Conservation (phyloP, 208 protist species). For the Acanthamoeba castellanii region DNA sequence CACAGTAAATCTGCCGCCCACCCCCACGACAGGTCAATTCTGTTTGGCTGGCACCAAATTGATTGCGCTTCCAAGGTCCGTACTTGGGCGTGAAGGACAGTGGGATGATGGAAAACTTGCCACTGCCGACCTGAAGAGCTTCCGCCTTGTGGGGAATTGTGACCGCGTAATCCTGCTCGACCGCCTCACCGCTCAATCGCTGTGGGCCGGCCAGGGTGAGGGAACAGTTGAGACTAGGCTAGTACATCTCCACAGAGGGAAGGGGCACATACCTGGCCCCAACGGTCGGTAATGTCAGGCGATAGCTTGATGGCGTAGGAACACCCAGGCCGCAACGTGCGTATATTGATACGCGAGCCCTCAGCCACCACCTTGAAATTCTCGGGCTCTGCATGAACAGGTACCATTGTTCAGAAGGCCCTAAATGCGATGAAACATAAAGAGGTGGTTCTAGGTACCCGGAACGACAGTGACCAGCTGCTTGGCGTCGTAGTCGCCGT, state of each 20-base stretch:
- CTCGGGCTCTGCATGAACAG: background rate
- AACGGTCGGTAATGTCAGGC: constrained; percentile 25
- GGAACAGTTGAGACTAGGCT: no score
- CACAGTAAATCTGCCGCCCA: background rate
- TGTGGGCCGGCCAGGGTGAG: background rate
- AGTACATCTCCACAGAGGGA: no score
- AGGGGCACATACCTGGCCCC: background rate
- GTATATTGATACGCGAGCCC: background rate
- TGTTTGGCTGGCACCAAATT: background rate
- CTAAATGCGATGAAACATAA: background rate
- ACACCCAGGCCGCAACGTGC: background rate
- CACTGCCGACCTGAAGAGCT: background rate
- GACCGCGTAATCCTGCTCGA: background rate
- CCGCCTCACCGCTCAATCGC: background rate
- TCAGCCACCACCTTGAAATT: background rate
- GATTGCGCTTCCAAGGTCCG: background rate
- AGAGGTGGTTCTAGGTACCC: background rate
- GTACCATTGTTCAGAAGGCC: background rate
- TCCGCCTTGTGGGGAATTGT: background rate
- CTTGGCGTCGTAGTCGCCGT: background rate
- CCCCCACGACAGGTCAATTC: no score
- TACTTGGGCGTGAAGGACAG: background rate
- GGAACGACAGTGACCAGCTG: background rate
- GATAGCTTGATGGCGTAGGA: constrained; percentile 19
- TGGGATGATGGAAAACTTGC: constrained; percentile 27